These are phyloP conservation scores for Lepiota brunneoincarnata DNA, from an alignment of 768 basidiomycete genomes.

Conservation along the genomic window DNA sequence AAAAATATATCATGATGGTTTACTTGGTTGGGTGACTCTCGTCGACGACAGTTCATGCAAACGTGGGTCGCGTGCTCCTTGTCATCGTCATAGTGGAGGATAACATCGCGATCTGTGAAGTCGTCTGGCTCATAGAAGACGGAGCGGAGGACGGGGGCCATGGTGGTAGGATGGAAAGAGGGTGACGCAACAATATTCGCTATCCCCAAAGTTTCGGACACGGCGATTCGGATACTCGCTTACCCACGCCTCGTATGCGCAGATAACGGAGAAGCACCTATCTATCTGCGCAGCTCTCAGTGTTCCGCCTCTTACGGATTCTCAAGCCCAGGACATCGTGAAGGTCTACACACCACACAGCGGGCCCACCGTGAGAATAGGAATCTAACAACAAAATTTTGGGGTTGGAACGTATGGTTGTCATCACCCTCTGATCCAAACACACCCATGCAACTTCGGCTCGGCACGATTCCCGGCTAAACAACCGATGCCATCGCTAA, in stretches of 20 bases:
- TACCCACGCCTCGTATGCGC: conserved; percentile 3
- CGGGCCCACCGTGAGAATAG: too few relatives aligned
- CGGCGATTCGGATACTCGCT: not conserved
- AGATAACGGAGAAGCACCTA: not conserved
- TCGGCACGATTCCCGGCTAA: not conserved
- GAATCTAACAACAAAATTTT: not conserved
- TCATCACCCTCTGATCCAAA: not conserved
- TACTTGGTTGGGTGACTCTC: conserved; percentile 6
- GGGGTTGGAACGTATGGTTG: not conserved
- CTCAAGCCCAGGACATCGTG: not conserved
- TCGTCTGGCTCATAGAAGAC: conserved; percentile 9
- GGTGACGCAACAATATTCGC: not conserved
- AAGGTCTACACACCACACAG: not conserved
- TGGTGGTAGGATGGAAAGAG: not conserved
- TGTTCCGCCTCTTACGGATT: not conserved
- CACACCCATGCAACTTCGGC: not conserved
- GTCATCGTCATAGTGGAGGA: conserved; percentile 11
- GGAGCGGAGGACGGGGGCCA: conserved; percentile 7
- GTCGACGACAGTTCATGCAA: conserved; percentile 10
- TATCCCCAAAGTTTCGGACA: conserved; percentile 10
- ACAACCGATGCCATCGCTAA: not conserved
- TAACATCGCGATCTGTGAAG: conserved; percentile 1
- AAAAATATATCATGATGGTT: not conserved
- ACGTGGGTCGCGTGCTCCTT: conserved; percentile 5
- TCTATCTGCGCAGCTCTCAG: not conserved